Evolutionary conservation across 1,284 basidiomycete genomes (phyloP).

Genomic region (Sporisorium reilianum): DNA sequence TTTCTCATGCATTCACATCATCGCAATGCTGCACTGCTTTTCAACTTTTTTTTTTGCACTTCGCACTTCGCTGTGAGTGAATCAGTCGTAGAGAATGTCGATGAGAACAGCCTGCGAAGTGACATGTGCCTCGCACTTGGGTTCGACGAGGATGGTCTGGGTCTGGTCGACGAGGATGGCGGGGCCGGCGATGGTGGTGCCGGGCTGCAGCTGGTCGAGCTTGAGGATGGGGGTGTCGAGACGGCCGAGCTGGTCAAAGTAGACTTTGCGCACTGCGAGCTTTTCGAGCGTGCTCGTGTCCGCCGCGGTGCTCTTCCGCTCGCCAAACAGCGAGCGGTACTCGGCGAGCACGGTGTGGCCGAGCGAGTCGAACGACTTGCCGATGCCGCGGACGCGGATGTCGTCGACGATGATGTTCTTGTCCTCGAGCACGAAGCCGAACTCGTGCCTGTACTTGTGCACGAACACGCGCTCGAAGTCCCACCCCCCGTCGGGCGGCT

Average conservation of each 20-base stretch:
- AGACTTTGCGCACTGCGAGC: conserved; percentile 75
- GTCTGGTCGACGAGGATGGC: conserved; percentile 92
- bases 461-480: conserved; percentile 85
- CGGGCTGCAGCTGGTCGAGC: conserved; percentile 77
- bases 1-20: neutral
- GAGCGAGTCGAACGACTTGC: conserved; percentile 87
- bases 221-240: conserved; percentile 84
- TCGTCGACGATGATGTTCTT: conserved; percentile 87
- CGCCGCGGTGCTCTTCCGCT: conserved; percentile 30
- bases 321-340: conserved; percentile 55
- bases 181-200: conserved; percentile 81
- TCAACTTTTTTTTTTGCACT: too few relatives aligned
- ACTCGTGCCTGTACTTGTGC: conserved; percentile 72
- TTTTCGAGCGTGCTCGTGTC: conserved; percentile 28
- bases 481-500: conserved; percentile 74
- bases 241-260: conserved; percentile 82
- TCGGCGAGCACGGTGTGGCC: conserved; percentile 85
- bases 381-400: conserved; percentile 82
- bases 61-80: too few relatives aligned
- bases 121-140: conserved; percentile 58
- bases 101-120: conserved; percentile 57
- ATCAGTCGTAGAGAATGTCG: conserved; percentile 48
- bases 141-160: conserved; percentile 83
- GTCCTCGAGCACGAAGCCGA: conserved; percentile 88
- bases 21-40: too few relatives aligned